Evolutionary conservation across 805 yeast species (phyloP), one percentile per base, ranked within the genome.

Genomic region (Starmerella vaccinii): DNA sequence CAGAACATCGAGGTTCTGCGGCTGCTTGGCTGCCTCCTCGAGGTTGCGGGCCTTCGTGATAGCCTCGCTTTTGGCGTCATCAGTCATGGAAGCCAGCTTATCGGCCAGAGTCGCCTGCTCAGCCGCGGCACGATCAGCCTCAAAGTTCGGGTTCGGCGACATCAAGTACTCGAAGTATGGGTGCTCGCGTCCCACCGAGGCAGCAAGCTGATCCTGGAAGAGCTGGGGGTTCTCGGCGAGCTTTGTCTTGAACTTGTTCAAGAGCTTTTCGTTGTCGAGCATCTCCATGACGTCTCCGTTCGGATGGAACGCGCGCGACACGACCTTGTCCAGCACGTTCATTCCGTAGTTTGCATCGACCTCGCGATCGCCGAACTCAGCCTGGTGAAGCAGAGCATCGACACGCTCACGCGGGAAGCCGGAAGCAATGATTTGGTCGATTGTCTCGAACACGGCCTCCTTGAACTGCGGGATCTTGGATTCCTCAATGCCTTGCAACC

Each of bases 291-390:
- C 52, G 1, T 95, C 94, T 65, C 86, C 85, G n/a, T 77, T 75
- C 21, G 77, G 78, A 63, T 87, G 87, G 47, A 84, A 81, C 85
- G 96, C 88, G 9, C 86, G 80, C 8, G 95, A 85, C n/a, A 85
- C 76, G 8, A 92, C 56, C 1, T 86, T 75, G 62, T 78, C 78
- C 30, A 90, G 70, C 43, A 90, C 64, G 33, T 80, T 80, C 71
- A 92, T 69, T 10, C 98, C 98, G 69, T 87, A 92, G 53, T 85
- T 84, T 0, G 97, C 81, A 58, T 82, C 88, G 56, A 88, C 94
- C 58, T 87, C 89, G 59, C 86, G 86, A 63, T 86, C 81, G 32
- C 79, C 68, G 27, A 92, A 68, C 64, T 92, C 98, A 32, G 88
- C 68, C 64, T 89, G 97, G 65, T 88, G 94, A 34, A 92, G 72